These are phyloP conservation scores for Fragilaria crotonensis DNA, from an alignment of 108 stramenopile genomes.

Conservation along the genomic window DNA sequence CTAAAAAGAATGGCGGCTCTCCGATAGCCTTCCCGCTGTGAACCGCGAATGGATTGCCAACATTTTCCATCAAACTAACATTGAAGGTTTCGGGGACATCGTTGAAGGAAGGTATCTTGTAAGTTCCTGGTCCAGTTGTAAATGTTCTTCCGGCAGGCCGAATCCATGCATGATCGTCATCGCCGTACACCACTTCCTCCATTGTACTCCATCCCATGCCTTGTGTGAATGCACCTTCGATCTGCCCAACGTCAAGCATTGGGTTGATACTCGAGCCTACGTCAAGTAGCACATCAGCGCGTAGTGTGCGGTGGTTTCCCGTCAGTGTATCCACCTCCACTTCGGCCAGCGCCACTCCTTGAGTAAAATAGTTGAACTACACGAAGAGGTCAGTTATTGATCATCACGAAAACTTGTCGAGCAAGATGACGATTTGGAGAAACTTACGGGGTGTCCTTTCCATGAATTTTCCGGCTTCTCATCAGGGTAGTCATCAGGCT, in stretches of 20 bases:
- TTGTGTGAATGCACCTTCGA: slow-evolving; percentile 94
- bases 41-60: slow-evolving; percentile 85
- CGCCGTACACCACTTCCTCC: slow-evolving; percentile 87
- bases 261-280: slow-evolving; percentile 93
- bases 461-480: slow-evolving; percentile 79
- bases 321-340: slow-evolving; percentile 90
- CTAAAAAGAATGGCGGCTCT: slow-evolving; percentile 92
- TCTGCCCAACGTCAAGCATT: slow-evolving; percentile 93
- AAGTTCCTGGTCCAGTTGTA: slow-evolving; percentile 92
- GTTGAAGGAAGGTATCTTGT: slow-evolving; percentile 95
- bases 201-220: slow-evolving; percentile 95
- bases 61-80: slow-evolving; percentile 78
- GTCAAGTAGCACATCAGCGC: slow-evolving; percentile 81
- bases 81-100: slow-evolving; percentile 88
- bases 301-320: slow-evolving; percentile 74
- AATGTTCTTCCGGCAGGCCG: slow-evolving; percentile 73
- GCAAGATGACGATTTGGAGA: no score
- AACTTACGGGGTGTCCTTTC: slow-evolving; percentile 90
- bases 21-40: slow-evolving; percentile 95
- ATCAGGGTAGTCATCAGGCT: slow-evolving; percentile 57
- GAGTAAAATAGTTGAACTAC: slow-evolving; percentile 62
- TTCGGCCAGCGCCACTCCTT: slow-evolving; percentile 83
- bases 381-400: neutral
- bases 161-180: slow-evolving; percentile 90
- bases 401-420: neutral